Base-by-base conservation (phyloP, 345 rosid genomes). In the Arabidopsis arenosa region DNA sequence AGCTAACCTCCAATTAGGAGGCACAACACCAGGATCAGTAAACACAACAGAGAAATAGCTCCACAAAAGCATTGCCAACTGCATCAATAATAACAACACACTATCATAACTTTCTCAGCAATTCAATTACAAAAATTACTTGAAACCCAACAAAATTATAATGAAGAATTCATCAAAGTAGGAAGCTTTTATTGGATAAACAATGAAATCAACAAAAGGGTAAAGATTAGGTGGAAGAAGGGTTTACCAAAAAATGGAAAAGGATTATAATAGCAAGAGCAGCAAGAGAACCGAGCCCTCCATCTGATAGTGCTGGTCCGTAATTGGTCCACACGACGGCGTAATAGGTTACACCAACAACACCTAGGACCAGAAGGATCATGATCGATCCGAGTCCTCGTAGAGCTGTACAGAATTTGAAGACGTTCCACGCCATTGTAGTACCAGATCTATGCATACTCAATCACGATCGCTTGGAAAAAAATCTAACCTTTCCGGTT, bases 381-480 rank as follows among this genome's bases (percentile, higher is more conserved):
- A 95, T 95, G 87, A 93, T 93, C 74, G 97, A 93, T 39, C 98
- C 99, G n/a, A 95, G 87, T 63, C 97, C 97, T 17, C 98, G 83
- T 56, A 93, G 79, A 66, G 96, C 97, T 12, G 98, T 93, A 74
- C 99, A 95, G 76, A 95, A 93, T 74, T 84, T 90, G 88, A 95
- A 95, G 61, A 95, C 98, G 84, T 95, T 93, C 99, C 99, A 95
- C 32, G 99, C 99, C 99, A 95, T 95, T 63, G 86, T 72, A 70
- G 86, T 89, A 41, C 97, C 96, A 80, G 98, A 92, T 92, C 97
- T 92, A 79, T 90, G 96, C 98, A 92, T 94, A 79, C 55, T 84
- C 17, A 51, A 73, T 51, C 74, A 64, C 45, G 60, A 57, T 71
- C 72, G 40, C 61, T 35, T 23, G 33, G 26, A 23, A 49, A 51